phyloP scores from a whole-genome alignment of 2,329 filamentous ascomycete species.

The Botrytis byssoidea region DNA sequence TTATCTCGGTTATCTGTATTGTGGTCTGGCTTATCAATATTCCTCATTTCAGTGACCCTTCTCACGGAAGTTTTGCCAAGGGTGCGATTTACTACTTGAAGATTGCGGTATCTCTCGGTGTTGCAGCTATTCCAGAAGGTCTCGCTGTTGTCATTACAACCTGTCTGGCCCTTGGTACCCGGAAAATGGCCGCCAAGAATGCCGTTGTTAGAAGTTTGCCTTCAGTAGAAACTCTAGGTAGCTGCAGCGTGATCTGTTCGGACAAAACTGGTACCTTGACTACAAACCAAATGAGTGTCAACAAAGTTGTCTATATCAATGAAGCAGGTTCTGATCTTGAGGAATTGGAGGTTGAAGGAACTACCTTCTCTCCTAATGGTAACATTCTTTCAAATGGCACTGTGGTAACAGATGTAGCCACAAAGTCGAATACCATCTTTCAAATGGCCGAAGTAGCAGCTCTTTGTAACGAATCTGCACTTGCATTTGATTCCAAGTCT shows the following conservation, averaged over 20 bases:
- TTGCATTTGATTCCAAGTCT: constrained; percentile 77
- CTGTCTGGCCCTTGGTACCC: constrained; percentile 89
- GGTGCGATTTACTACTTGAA: constrained; percentile 99
- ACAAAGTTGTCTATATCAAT: constrained; percentile 82
- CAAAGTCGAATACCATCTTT: constrained; percentile 70
- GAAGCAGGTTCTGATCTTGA: constrained; percentile 71
- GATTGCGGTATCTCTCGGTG: constrained; percentile 96
- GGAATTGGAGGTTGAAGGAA: constrained; percentile 87
- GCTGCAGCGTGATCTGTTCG: constrained; percentile 99
- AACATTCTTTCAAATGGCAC: constrained; percentile 68
- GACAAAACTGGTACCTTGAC: constrained; percentile 98
- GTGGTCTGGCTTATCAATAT: constrained; percentile 99
- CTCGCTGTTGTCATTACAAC: constrained; percentile 99
- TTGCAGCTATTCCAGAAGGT: constrained; percentile 96
- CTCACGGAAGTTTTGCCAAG: constrained; percentile 91
- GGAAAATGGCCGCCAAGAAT: constrained; percentile 99
- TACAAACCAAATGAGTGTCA: constrained; percentile 99
- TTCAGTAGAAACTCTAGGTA: constrained; percentile 95
- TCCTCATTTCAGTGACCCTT: constrained; percentile 91
- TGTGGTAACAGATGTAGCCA: constrained; percentile 64
- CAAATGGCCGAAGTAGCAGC: constrained; percentile 72
- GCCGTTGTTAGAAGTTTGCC: constrained; percentile 94
- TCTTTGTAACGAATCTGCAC: constrained; percentile 84
- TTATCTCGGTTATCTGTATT: constrained; percentile 95
- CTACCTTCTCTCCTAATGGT: constrained; percentile 84